These are phyloP conservation scores for Zarea fungicola DNA, from an alignment of 2,329 filamentous ascomycete species.

Conservation along the genomic window DNA sequence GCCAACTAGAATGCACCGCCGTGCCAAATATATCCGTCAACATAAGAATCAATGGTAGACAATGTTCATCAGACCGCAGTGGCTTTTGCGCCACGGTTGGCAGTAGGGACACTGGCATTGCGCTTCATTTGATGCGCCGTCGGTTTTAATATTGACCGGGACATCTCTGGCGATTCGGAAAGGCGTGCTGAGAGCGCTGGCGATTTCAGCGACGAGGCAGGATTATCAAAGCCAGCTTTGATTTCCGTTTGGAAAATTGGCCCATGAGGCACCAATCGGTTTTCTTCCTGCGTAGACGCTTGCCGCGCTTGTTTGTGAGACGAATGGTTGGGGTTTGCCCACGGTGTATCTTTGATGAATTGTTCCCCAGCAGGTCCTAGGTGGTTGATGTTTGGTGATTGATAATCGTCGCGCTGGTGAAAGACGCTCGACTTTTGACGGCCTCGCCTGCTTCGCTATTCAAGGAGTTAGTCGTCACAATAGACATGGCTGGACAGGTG, in stretches of 20 bases:
- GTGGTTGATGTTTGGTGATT: conserved; percentile 42
- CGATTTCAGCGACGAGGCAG: conserved; percentile 17
- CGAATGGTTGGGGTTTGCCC: conserved; percentile 87
- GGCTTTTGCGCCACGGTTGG: conserved; percentile 30
- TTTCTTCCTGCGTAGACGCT: conserved; percentile 16
- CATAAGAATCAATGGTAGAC: conserved; percentile 7
- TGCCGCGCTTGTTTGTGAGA: conserved; percentile 49
- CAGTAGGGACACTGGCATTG: conserved; percentile 25
- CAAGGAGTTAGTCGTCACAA: conserved; percentile 3
- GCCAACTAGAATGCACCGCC: conserved; percentile 5
- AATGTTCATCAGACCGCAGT: conserved; percentile 26
- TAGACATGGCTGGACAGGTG: background rate
- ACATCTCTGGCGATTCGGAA: conserved; percentile 41
- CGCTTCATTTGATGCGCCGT: conserved; percentile 29
- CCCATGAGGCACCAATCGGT: conserved; percentile 5
- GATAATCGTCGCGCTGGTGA: conserved; percentile 42
- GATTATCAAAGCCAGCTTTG: background rate
- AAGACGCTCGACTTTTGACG: conserved; percentile 33
- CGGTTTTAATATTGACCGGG: conserved; percentile 31
- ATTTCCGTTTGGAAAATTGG: conserved; percentile 9
- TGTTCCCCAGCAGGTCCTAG: conserved; percentile 71
- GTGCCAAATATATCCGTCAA: conserved; percentile 4
- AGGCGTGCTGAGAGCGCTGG: conserved; percentile 23
- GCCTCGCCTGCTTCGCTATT: conserved; percentile 29
- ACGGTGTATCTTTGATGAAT: conserved; percentile 83